Percentiles rank a stretch among this genome's conserved stretches.
Evolutionary conservation across 139 green algal genomes (phyloP).

Genomic region (Micromonas commoda): DNA sequence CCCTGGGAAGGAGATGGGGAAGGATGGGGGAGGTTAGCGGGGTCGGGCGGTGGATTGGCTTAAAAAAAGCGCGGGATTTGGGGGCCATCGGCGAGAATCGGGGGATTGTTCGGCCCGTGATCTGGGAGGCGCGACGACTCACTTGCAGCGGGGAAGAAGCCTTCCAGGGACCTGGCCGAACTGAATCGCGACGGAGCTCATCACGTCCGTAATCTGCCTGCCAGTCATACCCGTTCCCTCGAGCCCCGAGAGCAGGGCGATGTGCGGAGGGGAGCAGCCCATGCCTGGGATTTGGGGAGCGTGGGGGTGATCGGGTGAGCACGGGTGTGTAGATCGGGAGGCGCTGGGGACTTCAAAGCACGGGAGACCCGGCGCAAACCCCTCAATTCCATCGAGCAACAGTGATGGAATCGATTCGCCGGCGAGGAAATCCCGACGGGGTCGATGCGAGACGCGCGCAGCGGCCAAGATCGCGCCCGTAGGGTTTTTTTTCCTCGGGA

Average conservation of each 20-base stretch:
- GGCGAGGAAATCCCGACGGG: too few species aligned
- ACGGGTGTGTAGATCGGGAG: too few species aligned
- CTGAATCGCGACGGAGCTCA: background rate
- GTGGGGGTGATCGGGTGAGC: too few species aligned
- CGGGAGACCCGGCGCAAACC: too few species aligned
- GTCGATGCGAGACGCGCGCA: too few species aligned
- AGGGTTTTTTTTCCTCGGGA: too few species aligned
- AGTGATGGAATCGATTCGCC: too few species aligned
- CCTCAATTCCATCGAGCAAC: too few species aligned
- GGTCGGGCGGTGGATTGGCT: too few species aligned
- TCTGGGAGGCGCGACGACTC: background rate
- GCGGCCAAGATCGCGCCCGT: too few species aligned
- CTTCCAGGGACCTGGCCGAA: background rate
- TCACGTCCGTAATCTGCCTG: background rate
- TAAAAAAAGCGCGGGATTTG: background rate
- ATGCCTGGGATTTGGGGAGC: too few species aligned
- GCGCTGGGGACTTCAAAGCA: too few species aligned
- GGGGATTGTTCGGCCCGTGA: background rate
- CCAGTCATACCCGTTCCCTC: background rate
- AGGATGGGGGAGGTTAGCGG: background rate
- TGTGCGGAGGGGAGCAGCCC: conserved; percentile 3
- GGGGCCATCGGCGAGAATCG: background rate
- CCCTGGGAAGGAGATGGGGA: background rate
- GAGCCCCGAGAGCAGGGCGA: conserved; percentile 7
- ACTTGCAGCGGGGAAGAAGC: conserved; percentile 12